Percentiles rank a stretch among this genome's conserved stretches.
phyloP scores from a whole-genome alignment of 1,139 yeast genomes.

The Kurtzmaniella quercitrusa region DNA sequence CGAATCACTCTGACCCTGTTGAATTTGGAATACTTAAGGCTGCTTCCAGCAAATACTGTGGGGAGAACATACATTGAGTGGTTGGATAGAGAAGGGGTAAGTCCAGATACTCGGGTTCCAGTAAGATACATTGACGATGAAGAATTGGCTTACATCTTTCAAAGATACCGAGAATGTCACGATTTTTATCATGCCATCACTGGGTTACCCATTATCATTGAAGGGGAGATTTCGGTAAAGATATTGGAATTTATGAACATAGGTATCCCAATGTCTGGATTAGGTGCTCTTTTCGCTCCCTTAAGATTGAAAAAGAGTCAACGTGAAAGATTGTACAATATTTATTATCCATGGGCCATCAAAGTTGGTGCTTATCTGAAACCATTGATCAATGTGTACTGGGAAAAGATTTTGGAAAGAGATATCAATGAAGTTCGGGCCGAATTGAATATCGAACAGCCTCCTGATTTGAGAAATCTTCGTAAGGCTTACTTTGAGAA shows the following conservation, averaged over 20 bases:
- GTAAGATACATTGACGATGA: slow-evolving; percentile 87
- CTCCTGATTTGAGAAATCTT: slow-evolving; percentile 74
- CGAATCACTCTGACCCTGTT: slow-evolving; percentile 73
- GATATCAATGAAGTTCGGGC: slow-evolving; percentile 69
- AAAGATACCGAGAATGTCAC: slow-evolving; percentile 93
- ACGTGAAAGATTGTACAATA: slow-evolving; percentile 48
- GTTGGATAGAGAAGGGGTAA: slow-evolving; percentile 83
- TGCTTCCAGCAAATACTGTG: slow-evolving; percentile 65
- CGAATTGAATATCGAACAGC: slow-evolving; percentile 67
- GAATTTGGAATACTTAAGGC: slow-evolving; percentile 56
- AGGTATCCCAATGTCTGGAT: slow-evolving; percentile 93
- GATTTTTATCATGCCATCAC: slow-evolving; percentile 94
- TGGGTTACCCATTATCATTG: slow-evolving; percentile 85
- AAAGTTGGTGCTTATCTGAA: slow-evolving; percentile 68
- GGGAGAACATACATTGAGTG: slow-evolving; percentile 78
- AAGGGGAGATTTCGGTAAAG: slow-evolving; percentile 93
- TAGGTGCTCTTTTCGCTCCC: slow-evolving; percentile 88
- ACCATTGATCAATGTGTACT: slow-evolving; percentile 82
- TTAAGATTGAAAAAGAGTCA: slow-evolving; percentile 56
- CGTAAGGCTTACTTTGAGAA: slow-evolving; percentile 41
- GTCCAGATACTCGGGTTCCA: slow-evolving; percentile 90
- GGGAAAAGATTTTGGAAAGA: slow-evolving; percentile 80
- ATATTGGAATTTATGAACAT: slow-evolving; percentile 89
- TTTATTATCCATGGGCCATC: slow-evolving; percentile 89
- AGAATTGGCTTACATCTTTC: slow-evolving; percentile 86